Evolutionary conservation across 2,329 filamentous ascomycete species (phyloP), one percentile per base, ranked within the genome.

Genomic region (Claviceps arundinis): DNA sequence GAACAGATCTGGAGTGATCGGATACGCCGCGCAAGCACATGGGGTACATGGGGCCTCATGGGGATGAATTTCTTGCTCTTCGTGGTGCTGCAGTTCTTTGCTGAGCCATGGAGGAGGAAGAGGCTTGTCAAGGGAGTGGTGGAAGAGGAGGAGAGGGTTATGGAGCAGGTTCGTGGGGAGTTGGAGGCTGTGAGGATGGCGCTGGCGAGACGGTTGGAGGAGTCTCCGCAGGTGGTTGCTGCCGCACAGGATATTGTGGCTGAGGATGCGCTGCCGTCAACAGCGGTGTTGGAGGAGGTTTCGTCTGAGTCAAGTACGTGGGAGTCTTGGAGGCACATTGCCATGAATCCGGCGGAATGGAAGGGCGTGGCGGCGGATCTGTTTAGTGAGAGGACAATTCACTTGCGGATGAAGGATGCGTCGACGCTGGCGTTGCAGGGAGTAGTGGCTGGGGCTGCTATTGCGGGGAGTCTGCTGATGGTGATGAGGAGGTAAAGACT

Each of bases 1-100:
- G 93, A 98, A 72, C 93, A 98, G 72, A 94, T 98, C 52, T 98
- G 93, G 93, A 95, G 88, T 64, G 93, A 98, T 66, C 91, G 95
- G 60, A 98, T 98, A 64, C 78, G 93, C 38, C 78, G 93, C 58
- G 95, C 95, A 75, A 93, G 87, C 65, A 98, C 93, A 0, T 98
- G 93, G 93, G 91, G 94, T 38, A 98, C 93, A 0, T 97, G 94
- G 82, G 93, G 91, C 0, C 72, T 98, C 56, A 98, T 98, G 93
- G 91, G 91, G 24, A 80, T 97, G 62, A 98, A 98, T 64, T 87
- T 97, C 37, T 66, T 97, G 55, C 70, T 98, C 47, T 88, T 98
- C 64, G 69, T 98, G 50, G 76, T 90, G 17, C 82, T 94, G 60
- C 84, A 96, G 69, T 84, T 95, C 59, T 81, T 93, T 19, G 84